phyloP scores from a whole-genome alignment of 2,329 filamentous ascomycete species.

The Fusarium burgessii region DNA sequence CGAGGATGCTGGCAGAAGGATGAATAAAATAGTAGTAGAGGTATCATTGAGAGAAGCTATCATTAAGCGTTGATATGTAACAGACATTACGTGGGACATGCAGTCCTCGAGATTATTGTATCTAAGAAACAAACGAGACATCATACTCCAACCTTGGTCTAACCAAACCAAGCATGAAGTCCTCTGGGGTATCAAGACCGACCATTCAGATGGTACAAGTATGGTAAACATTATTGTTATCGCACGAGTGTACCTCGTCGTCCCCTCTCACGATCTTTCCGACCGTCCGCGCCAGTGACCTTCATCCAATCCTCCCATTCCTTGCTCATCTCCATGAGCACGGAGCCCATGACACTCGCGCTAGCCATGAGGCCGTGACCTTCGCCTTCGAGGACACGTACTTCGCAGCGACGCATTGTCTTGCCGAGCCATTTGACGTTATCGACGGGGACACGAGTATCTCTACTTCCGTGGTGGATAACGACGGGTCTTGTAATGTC shows the following conservation, averaged over 20 bases:
- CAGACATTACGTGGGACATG: constrained; percentile 42
- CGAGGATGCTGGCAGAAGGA: constrained; percentile 64
- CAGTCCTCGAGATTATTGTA: constrained; percentile 44
- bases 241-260: constrained; percentile 45
- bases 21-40: not conserved
- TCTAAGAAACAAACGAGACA: constrained; percentile 28
- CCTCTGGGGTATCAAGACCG: constrained; percentile 34
- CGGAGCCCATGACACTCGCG: constrained; percentile 89
- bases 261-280: constrained; percentile 51
- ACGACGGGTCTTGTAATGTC: constrained; percentile 93
- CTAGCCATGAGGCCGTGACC: constrained; percentile 97
- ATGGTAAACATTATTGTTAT: not conserved
- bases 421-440: constrained; percentile 96
- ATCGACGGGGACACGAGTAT: constrained; percentile 91
- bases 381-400: constrained; percentile 89
- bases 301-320: constrained; percentile 93
- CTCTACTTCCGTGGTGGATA: constrained; percentile 92
- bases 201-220: constrained; percentile 4
- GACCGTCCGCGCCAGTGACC: constrained; percentile 61
- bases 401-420: constrained; percentile 92
- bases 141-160: constrained; percentile 1
- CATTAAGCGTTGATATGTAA: constrained; percentile 27
- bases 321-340: constrained; percentile 92
- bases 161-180: constrained; percentile 4
- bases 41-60: not conserved